These are phyloP conservation scores for Thalia dealbata DNA, from an alignment of 176 grass and related monocot genomes.

Conservation along the genomic window DNA sequence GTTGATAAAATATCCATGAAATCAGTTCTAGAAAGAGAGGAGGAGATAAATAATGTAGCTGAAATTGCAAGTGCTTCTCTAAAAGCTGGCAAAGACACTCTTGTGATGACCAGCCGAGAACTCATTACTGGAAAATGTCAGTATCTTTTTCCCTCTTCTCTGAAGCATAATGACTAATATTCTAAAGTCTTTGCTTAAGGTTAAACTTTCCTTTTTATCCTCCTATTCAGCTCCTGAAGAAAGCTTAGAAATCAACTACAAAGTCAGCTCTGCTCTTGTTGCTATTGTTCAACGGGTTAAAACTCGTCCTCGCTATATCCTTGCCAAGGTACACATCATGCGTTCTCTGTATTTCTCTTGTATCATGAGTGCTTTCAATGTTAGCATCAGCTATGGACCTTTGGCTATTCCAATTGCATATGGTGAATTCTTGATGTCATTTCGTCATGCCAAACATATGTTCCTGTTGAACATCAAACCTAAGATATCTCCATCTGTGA, in stretches of 20 bases:
- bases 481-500: too few species aligned
- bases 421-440: too few species aligned
- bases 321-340: slow-evolving; percentile 72
- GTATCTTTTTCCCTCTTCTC: not conserved
- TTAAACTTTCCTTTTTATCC: not conserved
- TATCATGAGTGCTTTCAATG: not conserved
- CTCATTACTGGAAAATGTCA: slow-evolving; percentile 86
- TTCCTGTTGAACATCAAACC: too few species aligned
- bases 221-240: slow-evolving; percentile 64
- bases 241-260: slow-evolving; percentile 93
- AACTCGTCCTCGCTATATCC: slow-evolving; percentile 60
- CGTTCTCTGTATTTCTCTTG: not conserved
- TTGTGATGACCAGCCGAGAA: slow-evolving; percentile 73
- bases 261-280: slow-evolving; percentile 87
- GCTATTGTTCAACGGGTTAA: slow-evolving; percentile 68
- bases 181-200: not conserved
- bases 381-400: not conserved
- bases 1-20: slow-evolving; percentile 82
- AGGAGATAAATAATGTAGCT: slow-evolving; percentile 62
- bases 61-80: slow-evolving; percentile 70
- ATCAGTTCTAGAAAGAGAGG: slow-evolving; percentile 54
- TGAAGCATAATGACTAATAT: not conserved
- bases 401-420: too few species aligned
- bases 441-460: too few species aligned
- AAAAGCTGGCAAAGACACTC: slow-evolving; percentile 69